phyloP scores from a whole-genome alignment of 768 basidiomycete genomes.

The Kwoniella dejecticola region DNA sequence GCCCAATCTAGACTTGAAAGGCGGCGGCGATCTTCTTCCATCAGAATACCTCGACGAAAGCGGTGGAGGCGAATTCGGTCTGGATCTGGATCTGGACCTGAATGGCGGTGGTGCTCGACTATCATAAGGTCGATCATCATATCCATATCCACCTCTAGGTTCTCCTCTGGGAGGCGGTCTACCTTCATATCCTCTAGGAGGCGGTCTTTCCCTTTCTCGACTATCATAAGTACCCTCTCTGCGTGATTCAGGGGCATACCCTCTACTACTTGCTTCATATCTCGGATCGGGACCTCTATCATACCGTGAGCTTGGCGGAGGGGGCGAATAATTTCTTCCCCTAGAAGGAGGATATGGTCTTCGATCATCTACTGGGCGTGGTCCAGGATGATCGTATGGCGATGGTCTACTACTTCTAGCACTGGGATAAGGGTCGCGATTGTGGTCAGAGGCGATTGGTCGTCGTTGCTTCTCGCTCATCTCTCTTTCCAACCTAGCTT shows the following conservation, averaged over 20 bases:
- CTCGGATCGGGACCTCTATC: background rate
- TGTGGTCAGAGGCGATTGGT: too few relatives aligned
- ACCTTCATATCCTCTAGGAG: background rate
- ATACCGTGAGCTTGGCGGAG: background rate
- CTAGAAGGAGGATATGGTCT: background rate
- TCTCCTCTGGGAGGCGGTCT: background rate
- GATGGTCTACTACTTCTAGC: background rate
- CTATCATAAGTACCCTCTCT: background rate
- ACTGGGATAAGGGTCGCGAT: too few relatives aligned
- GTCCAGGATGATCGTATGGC: background rate
- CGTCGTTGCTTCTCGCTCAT: constrained; percentile 5
- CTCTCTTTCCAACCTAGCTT: constrained; percentile 17
- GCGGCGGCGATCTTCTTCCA: constrained; percentile 4
- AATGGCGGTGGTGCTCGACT: constrained; percentile 1
- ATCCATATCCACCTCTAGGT: constrained; percentile 2
- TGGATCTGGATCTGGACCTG: background rate
- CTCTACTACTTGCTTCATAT: background rate
- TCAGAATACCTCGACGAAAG: background rate
- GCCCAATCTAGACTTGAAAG: constrained; percentile 11
- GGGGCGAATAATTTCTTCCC: background rate
- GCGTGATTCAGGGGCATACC: background rate
- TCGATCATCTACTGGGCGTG: background rate
- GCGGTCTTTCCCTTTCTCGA: background rate
- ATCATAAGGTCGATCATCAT: constrained; percentile 4
- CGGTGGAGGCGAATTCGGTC: constrained; percentile 2